Evolutionary conservation across 371 early-diverging fungal genomes (phyloP).

Genomic region (Syncephalis plumigaleata): DNA sequence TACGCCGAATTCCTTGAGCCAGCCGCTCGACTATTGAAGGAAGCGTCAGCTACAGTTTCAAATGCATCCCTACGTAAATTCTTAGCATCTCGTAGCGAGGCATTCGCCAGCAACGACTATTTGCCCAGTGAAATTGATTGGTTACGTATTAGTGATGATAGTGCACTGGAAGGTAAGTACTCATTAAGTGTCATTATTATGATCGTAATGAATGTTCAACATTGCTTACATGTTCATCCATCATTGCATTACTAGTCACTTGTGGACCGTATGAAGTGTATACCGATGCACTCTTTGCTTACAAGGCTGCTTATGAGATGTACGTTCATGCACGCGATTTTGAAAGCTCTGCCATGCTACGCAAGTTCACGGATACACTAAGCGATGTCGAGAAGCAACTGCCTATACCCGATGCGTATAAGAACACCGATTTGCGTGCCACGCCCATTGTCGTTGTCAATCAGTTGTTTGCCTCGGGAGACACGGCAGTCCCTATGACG

Average conservation of each 20-base stretch:
- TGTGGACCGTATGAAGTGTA: constrained; percentile 68
- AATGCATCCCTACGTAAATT: constrained; percentile 33
- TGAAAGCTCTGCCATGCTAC: constrained; percentile 31
- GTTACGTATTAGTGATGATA: constrained; percentile 40
- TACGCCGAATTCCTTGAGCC: constrained; percentile 43
- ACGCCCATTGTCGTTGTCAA: constrained; percentile 70
- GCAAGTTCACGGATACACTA: constrained; percentile 45
- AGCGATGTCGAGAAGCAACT: constrained; percentile 49
- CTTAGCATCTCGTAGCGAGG: constrained; percentile 32
- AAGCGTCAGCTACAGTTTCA: constrained; percentile 40
- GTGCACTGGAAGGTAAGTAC: constrained; percentile 15
- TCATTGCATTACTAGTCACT: constrained; percentile 33
- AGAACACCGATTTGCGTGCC: constrained; percentile 38
- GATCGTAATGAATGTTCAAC: background rate
- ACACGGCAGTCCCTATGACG: constrained; percentile 52
- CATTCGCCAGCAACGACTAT: constrained; percentile 47
- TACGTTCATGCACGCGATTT: constrained; percentile 62
- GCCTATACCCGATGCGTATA: constrained; percentile 56
- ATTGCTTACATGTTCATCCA: background rate
- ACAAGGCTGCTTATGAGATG: constrained; percentile 52
- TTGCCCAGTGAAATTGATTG: constrained; percentile 51
- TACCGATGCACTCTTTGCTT: constrained; percentile 44
- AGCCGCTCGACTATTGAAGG: constrained; percentile 29
- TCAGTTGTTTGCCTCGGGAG: constrained; percentile 55
- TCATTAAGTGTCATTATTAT: background rate